Percentiles rank a stretch among this genome's conserved stretches.
Conservation (phyloP, 2,329 filamentous ascomycete genomes). For the Diaporthe caulivora region DNA sequence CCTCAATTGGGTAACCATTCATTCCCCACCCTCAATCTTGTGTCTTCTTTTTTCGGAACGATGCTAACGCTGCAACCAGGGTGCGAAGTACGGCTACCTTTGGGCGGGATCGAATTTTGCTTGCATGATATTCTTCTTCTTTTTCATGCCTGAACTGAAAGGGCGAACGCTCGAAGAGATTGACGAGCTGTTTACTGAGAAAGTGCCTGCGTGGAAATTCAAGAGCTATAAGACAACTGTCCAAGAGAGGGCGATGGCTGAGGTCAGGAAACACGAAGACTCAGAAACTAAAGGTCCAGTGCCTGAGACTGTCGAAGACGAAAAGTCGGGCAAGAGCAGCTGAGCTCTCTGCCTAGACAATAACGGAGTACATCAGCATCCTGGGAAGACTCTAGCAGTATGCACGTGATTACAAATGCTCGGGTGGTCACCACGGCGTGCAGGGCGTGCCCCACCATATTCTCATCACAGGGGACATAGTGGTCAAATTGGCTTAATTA, state of each 20-base stretch:
- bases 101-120: conserved; percentile 52
- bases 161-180: conserved; percentile 49
- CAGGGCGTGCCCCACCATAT: not conserved
- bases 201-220: conserved; percentile 47
- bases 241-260: conserved; percentile 44
- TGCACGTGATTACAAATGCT: not conserved
- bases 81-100: conserved; percentile 58
- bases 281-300: conserved; percentile 32
- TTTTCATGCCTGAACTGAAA: conserved; percentile 49
- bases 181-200: conserved; percentile 48
- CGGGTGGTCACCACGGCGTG: not conserved
- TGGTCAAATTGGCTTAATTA: not conserved
- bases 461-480: not conserved
- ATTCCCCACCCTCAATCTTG: too few relatives aligned
- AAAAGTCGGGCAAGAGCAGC: not conserved
- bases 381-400: too few relatives aligned
- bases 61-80: conserved; percentile 43
- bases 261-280: conserved; percentile 39
- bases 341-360: not conserved
- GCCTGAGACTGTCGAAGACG: conserved; percentile 39
- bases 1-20: conserved; percentile 52
- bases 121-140: conserved; percentile 49
- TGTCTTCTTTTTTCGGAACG: not conserved
- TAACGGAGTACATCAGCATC: too few relatives aligned
- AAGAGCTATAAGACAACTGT: conserved; percentile 46